Base-by-base conservation (phyloP, 2,329 filamentous ascomycete species). In the Aspergillus ibericus region DNA sequence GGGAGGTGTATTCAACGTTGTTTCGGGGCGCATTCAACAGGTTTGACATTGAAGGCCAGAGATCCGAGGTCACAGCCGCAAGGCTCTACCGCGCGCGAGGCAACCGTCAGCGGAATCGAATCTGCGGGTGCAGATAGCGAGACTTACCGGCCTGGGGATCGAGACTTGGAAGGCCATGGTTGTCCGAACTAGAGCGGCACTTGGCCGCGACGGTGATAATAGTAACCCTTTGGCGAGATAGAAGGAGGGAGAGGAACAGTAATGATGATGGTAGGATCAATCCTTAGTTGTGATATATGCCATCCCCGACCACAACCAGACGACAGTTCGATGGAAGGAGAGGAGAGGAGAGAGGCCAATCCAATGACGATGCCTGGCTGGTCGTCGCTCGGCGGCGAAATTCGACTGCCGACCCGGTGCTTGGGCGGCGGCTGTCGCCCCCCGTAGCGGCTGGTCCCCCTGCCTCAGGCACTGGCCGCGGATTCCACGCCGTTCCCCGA, bases 121-220 rank as follows among this genome's bases (percentile, higher is more conserved):
- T 40, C 53, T 50, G 13, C 27, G 6, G 47, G 12, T 12, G 27
- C 32, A 51, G 36, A 51, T 22, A 36, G 34, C 34, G 35, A 25
- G 32, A 62, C 80, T 66, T 70, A 83, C 81, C 66, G 79, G 79
- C 62, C 79, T 69, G 62, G 75, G 75, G 65, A 79, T 71, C 63
- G 80, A 75, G 66, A 77, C 73, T 70, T 81, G 80, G 67, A 82
- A 81, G 70, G 81, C 81, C 82, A 83, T 83, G 68, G 60, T 77
- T 68, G 67, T 70, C 69, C 63, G 64, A 65, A 66, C 51, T 60
- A 65, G 53, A 67, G 72, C 74, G 74, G 75, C 74, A 60, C 74
- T 69, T 51, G 71, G 75, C 75, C 75, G 74, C 72, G 61, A 60
- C 49, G 60, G 59, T 62, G 47, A 54, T 40, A 27, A 42, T 40